Evolutionary conservation across 768 basidiomycete species (phyloP).

Genomic region (Mycena chlorophos): DNA sequence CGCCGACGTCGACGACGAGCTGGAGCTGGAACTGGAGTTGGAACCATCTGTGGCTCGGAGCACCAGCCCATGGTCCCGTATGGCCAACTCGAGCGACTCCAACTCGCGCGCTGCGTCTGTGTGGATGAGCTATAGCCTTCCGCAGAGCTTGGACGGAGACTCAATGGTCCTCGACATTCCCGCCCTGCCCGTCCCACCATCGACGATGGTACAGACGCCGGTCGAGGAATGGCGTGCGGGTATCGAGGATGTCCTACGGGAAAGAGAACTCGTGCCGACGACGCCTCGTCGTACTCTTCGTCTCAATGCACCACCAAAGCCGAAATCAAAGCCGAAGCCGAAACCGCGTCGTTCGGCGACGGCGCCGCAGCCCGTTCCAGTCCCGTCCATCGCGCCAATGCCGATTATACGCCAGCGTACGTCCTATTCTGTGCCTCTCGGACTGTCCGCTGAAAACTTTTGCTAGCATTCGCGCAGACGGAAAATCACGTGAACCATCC

Average conservation of each 20-base stretch:
- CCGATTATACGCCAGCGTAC: not conserved
- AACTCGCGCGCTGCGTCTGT: too few species aligned
- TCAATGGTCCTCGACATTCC: not conserved
- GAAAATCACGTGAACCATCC: not conserved
- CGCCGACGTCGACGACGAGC: not conserved
- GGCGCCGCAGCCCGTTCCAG: not conserved
- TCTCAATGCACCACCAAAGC: not conserved
- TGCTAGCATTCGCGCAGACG: not conserved
- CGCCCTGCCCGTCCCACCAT: not conserved
- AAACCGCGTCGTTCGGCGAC: not conserved
- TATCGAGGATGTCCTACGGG: too few species aligned
- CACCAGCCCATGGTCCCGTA: too few species aligned
- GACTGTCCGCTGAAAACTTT: not conserved
- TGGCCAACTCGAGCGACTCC: too few species aligned
- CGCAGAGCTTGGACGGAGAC: not conserved
- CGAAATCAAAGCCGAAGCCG: not conserved
- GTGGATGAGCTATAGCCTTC: too few species aligned
- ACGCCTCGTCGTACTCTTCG: not conserved
- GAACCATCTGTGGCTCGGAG: too few species aligned
- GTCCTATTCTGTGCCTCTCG: not conserved
- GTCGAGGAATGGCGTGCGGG: conserved; percentile 1
- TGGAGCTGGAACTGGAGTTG: too few species aligned
- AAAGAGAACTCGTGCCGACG: not conserved
- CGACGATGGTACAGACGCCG: not conserved
- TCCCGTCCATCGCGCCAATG: not conserved